Percentiles rank a stretch among this genome's conserved stretches.
phyloP scores from a whole-genome alignment of 768 basidiomycete genomes.

The Floccularia luteovirens region DNA sequence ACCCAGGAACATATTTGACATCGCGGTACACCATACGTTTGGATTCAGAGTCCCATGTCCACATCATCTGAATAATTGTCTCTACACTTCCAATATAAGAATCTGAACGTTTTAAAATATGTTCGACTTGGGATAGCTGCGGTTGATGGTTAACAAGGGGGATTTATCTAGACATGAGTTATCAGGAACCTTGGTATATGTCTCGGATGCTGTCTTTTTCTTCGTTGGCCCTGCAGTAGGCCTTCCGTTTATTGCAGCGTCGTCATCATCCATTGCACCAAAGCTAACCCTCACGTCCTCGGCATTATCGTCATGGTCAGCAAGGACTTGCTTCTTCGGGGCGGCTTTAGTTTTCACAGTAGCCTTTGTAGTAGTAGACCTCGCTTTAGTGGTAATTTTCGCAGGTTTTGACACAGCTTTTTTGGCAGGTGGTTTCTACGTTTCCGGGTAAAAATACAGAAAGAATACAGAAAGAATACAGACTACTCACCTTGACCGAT shows the following conservation, averaged over 20 bases:
- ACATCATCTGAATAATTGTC: constrained; percentile 78
- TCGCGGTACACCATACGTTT: constrained; percentile 82
- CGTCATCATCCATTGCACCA: constrained; percentile 33
- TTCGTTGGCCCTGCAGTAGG: constrained; percentile 18
- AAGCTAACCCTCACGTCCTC: too few relatives aligned
- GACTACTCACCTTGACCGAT: constrained; percentile 40
- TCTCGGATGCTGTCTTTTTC: constrained; percentile 89
- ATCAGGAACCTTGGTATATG: constrained; percentile 71
- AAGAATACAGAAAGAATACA: neutral
- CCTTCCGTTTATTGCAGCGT: constrained; percentile 26
- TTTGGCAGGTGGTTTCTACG: constrained; percentile 16
- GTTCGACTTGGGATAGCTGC: constrained; percentile 91
- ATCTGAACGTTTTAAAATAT: constrained; percentile 87
- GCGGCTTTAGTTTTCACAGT: constrained; percentile 42
- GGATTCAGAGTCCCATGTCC: constrained; percentile 83
- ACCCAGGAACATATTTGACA: constrained; percentile 90
- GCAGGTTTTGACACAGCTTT: constrained; percentile 28
- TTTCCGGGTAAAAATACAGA: neutral
- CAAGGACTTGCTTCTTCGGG: constrained; percentile 65
- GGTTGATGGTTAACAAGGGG: constrained; percentile 5
- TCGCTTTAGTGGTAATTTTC: constrained; percentile 36
- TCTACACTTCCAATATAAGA: constrained; percentile 97
- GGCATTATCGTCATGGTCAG: constrained; percentile 57
- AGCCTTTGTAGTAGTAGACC: constrained; percentile 30
- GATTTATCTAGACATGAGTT: neutral